Evolutionary conservation across 2,329 filamentous ascomycete species (phyloP), one percentile per base, ranked within the genome.

Genomic region (Alternaria infectoria): DNA sequence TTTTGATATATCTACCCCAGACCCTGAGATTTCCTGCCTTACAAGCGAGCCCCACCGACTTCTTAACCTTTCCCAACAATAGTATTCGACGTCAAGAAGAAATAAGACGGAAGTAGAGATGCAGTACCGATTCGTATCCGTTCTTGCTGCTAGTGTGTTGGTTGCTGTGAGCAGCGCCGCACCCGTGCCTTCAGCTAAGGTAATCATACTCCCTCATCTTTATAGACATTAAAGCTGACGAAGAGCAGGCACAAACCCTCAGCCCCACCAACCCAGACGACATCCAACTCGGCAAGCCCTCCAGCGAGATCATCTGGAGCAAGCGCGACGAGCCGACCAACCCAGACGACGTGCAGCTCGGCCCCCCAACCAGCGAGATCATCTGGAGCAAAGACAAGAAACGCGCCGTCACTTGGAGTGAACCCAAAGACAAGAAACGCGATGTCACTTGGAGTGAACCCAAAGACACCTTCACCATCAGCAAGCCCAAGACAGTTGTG

Each of bases 41-140:
- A 8, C 52, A 50, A 60, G 47, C 57, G 36, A 61, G 25, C 28
- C 19, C 44, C 54, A 58, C 60, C 46, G 30, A 49, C 15, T 59
- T 55, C 19, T 25, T n/a, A 2, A 8, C 9, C 10, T 46, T 51
- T 17, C 12, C 28, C 30, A 40, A 52, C 49, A 52, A 17, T 40
- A 36, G 11, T 8, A 28, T 3, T 50, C 12, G 25, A 50, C 6
- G 12, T 30, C 6, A 30, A 19, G 10, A 36, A 10, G 9, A 2
- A 15, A 3, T 4, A 1, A 32, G 9, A 32, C 4, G 23, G 6
- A 12, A 17, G 1, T 10, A 17, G 61, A 32, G 28, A 76, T 77
- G 75, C 74, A 74, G 50, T 73, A 74, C 67, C 70, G 67, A 57
- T 57, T 74, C 11, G 68, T 74, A 5, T 74, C 74, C 36, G 65